phyloP scores from a whole-genome alignment of 495 filamentous ascomycete genomes.

The Letharia lupina region DNA sequence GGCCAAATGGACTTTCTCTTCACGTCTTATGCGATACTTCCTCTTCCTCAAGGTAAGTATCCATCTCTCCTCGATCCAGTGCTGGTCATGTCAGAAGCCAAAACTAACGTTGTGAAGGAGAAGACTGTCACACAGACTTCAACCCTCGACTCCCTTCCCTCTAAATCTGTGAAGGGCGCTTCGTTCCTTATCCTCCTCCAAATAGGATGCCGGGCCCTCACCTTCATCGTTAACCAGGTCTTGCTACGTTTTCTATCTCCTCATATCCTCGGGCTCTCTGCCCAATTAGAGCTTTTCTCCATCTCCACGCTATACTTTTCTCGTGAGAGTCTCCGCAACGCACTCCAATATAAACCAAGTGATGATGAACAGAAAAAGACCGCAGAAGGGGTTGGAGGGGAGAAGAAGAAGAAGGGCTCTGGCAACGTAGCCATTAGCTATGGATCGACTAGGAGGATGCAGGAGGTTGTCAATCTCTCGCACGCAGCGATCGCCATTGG shows the following conservation, averaged over 20 bases:
- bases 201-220: slow-evolving; percentile 71
- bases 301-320: slow-evolving; percentile 86
- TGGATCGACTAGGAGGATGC: slow-evolving; percentile 27
- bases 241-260: slow-evolving; percentile 82
- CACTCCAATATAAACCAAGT: slow-evolving; percentile 68
- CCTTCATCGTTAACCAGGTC: slow-evolving; percentile 84
- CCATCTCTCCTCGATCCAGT: not conserved
- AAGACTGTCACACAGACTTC: not conserved
- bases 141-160: slow-evolving; percentile 4
- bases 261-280: slow-evolving; percentile 68
- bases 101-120: not conserved
- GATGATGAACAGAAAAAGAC: slow-evolving; percentile 21
- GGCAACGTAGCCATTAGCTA: not conserved
- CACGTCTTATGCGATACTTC: not conserved
- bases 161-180: slow-evolving; percentile 57
- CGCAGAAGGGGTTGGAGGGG: not conserved
- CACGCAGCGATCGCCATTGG: slow-evolving; percentile 70
- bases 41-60: slow-evolving; percentile 13
- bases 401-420: not conserved
- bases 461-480: slow-evolving; percentile 80
- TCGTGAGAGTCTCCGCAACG: slow-evolving; percentile 75
- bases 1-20: slow-evolving; percentile 4
- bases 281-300: slow-evolving; percentile 85
- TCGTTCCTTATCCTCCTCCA: slow-evolving; percentile 82
- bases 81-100: slow-evolving; percentile 3